A percentile compares a stretch with the other conserved stretches of the same genome.
These are phyloP conservation scores for Fusarium multiceps DNA, from an alignment of 2,329 filamentous ascomycete genomes.

Conservation along the genomic window DNA sequence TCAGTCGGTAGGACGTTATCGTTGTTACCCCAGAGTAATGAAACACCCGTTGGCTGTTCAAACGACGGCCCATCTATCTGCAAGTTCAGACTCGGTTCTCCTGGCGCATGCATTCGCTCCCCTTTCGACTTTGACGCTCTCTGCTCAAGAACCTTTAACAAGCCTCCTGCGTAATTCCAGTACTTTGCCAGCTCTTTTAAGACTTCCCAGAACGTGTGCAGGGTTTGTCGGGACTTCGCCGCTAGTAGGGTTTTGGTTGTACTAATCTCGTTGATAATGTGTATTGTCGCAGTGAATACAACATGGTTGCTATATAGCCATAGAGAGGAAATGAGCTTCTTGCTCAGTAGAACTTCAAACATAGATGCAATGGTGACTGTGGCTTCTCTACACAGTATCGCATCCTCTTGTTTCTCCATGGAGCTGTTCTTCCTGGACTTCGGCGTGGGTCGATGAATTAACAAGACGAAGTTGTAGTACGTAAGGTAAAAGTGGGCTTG, in stretches of 20 bases:
- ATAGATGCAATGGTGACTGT: slow-evolving; percentile 3
- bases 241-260: background rate
- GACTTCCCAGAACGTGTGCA: background rate
- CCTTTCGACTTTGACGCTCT: background rate
- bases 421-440: background rate
- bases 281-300: slow-evolving; percentile 9
- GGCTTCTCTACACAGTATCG: slow-evolving; percentile 11
- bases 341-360: slow-evolving; percentile 1
- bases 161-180: slow-evolving; percentile 6
- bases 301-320: slow-evolving; percentile 24
- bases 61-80: background rate
- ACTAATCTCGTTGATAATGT: slow-evolving; percentile 8
- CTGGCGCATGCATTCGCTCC: background rate
- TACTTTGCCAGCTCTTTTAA: slow-evolving; percentile 1
- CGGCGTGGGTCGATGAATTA: slow-evolving; percentile 8
- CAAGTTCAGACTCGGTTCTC: background rate
- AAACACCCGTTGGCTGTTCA: background rate
- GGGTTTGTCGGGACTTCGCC: slow-evolving; percentile 1
- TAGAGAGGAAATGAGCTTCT: background rate
- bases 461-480: slow-evolving; percentile 1
- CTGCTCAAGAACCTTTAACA: slow-evolving; percentile 7
- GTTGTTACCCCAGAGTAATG: background rate
- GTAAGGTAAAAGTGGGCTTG: slow-evolving; percentile 3
- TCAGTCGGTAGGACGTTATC: fast-evolving
- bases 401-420: background rate